Conservation (phyloP, 2,329 filamentous ascomycete species). For the Fusarium redolens region DNA sequence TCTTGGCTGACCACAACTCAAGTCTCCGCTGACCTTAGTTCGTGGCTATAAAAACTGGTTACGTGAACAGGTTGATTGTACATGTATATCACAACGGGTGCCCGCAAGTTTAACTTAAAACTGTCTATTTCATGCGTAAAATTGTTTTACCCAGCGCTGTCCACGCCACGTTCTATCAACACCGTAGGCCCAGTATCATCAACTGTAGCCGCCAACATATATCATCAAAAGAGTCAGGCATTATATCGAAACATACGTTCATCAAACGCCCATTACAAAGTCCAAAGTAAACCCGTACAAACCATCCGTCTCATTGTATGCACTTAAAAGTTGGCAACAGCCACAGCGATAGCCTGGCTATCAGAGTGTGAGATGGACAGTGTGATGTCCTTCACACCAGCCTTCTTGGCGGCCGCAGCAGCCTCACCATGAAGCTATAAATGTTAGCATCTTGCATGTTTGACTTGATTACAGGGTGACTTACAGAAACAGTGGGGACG, state of each 20-base stretch:
- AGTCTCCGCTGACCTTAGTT: not conserved
- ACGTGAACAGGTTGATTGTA: not conserved
- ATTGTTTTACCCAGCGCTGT: constrained; percentile 27
- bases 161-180: constrained; percentile 30
- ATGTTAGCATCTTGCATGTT: constrained; percentile 51
- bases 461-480: constrained; percentile 48
- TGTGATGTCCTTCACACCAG: constrained; percentile 86
- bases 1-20: not conserved
- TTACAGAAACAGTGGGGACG: constrained; percentile 85
- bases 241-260: constrained; percentile 43
- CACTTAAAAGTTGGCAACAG: constrained; percentile 80
- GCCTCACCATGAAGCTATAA: constrained; percentile 86
- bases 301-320: constrained; percentile 7
- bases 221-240: constrained; percentile 39
- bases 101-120: not conserved
- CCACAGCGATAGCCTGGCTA: constrained; percentile 92
- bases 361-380: constrained; percentile 98
- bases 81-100: not conserved
- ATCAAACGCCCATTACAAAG: constrained; percentile 43
- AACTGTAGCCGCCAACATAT: constrained; percentile 29
- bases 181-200: constrained; percentile 16
- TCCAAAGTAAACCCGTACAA: constrained; percentile 35
- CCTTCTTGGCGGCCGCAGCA: constrained; percentile 82
- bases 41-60: not conserved
- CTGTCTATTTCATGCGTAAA: constrained; percentile 42